A percentile compares a stretch with the other conserved stretches of the same genome.
Evolutionary conservation across 106 monocot genomes (phyloP).

Genomic region (Dioscorea zingiberensis): DNA sequence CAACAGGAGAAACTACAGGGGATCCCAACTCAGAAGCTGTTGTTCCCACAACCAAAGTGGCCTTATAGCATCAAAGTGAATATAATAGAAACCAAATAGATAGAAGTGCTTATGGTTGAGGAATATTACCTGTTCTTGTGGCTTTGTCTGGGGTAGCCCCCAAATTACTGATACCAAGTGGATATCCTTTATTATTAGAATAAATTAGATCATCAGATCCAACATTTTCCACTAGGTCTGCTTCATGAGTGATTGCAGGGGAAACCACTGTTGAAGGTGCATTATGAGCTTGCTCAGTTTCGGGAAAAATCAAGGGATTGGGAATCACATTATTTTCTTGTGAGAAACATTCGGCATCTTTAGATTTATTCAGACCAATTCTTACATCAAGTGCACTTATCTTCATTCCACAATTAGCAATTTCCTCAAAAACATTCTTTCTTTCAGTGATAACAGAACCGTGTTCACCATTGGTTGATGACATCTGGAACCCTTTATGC

Average conservation of each 20-base stretch:
- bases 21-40: not conserved
- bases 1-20: not conserved
- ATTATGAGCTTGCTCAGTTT: conserved; percentile 1
- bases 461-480: not conserved
- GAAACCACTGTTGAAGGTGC: not conserved
- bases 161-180: not conserved
- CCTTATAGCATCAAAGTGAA: not conserved
- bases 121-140: conserved; percentile 4
- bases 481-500: conserved; percentile 8
- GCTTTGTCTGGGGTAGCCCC: not conserved
- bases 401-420: not conserved
- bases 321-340: conserved; percentile 10
- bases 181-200: not conserved
- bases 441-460: conserved; percentile 1
- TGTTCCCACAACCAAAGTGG: not conserved
- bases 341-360: not conserved
- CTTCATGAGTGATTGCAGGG: conserved; percentile 1
- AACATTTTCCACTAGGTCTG: conserved; percentile 5
- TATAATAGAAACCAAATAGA: not conserved
- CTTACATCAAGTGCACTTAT: not conserved
- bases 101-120: not conserved
- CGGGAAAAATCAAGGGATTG: not conserved
- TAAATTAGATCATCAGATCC: not conserved
- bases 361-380: not conserved
- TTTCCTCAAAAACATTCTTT: not conserved